Base-by-base conservation (phyloP, 78 protist species). In the Corallochytrium limacisporum region DNA sequence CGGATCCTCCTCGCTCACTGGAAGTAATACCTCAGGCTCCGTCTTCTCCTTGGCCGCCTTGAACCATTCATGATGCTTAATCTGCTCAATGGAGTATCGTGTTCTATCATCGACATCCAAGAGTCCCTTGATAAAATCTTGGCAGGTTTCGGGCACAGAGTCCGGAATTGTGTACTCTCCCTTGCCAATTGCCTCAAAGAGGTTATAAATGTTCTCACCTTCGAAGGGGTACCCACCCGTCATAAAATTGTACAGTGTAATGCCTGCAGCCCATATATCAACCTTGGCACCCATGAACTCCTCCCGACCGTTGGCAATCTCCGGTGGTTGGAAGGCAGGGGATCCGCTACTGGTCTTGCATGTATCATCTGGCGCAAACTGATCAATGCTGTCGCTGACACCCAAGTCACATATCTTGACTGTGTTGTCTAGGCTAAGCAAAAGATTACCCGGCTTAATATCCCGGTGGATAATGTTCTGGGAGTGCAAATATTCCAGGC, bases 331-430 rank as follows among this genome's bases (percentile, higher is more conserved):
- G 35, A 69, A 77, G 28, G 75, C 82, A 20, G 82, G 82, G 22
- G 82, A 69, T 3, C 82, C 82, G 9, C 24, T 13, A 18, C 26
- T 38, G 35, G 57, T 22, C 4, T 62, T 36, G 59, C 44, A 42
- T 1, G 22, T 26, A 51, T 77, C 78, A 18, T 0, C 0, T 7
- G 62, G 35, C 16, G 0, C 2, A 33, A 39, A 61, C 29, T 0
- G 20, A 31, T 5, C 54, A 62, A 62, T 8, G 54, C 43, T 18
- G 16, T 55, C 69, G 6, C 81, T 79, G 12, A 78, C 72, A 31
- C 92, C 92, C 33, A 87, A 87, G 62, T 87, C 91, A 20, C 72
- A 66, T 18, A 84, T 37, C 43, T 85, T 87, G 33, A 85, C 29
- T 4, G 9, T 18, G 9, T 75, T 74, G 9, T 62, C 73, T n/a